Evolutionary conservation across 495 filamentous ascomycete species (phyloP).

Genomic region (Lasiosphaeria ovina): DNA sequence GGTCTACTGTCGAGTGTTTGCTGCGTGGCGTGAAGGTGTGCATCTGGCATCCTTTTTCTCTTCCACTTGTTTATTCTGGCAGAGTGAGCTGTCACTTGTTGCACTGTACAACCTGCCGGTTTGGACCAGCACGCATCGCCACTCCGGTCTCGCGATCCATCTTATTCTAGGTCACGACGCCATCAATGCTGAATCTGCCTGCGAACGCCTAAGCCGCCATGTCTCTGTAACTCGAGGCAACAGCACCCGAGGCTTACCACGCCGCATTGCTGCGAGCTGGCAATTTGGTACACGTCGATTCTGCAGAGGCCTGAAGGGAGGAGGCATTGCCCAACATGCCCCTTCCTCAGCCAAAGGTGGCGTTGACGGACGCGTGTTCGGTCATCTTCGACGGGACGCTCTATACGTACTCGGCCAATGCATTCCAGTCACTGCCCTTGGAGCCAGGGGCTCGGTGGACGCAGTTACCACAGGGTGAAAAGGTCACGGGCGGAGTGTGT

Average conservation of each 20-base stretch:
- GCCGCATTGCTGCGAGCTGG: not conserved
- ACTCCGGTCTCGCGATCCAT: not conserved
- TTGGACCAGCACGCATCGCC: not conserved
- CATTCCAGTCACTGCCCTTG: constrained; percentile 73
- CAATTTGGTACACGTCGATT: not conserved
- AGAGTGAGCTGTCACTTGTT: too few species aligned
- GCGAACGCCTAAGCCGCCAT: constrained; percentile 19
- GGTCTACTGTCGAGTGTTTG: too few species aligned
- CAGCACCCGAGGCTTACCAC: constrained; percentile 10
- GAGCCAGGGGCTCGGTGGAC: constrained; percentile 69
- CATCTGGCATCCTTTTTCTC: too few species aligned
- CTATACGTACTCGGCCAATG: constrained; percentile 74
- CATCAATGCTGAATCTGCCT: not conserved
- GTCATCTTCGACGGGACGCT: constrained; percentile 78
- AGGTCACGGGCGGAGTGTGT: constrained; percentile 74
- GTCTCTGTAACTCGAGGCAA: constrained; percentile 22
- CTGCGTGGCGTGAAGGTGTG: too few species aligned
- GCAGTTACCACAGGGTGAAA: constrained; percentile 57
- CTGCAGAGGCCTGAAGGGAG: constrained; percentile 1
- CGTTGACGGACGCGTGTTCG: constrained; percentile 76
- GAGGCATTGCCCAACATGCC: constrained; percentile 48
- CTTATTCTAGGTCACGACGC: not conserved
- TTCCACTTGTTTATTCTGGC: too few species aligned
- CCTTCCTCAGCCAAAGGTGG: constrained; percentile 61
- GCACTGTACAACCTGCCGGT: too few species aligned